These are phyloP conservation scores for Acacia concinna DNA, from an alignment of 331 rosid genomes.

Conservation along the genomic window DNA sequence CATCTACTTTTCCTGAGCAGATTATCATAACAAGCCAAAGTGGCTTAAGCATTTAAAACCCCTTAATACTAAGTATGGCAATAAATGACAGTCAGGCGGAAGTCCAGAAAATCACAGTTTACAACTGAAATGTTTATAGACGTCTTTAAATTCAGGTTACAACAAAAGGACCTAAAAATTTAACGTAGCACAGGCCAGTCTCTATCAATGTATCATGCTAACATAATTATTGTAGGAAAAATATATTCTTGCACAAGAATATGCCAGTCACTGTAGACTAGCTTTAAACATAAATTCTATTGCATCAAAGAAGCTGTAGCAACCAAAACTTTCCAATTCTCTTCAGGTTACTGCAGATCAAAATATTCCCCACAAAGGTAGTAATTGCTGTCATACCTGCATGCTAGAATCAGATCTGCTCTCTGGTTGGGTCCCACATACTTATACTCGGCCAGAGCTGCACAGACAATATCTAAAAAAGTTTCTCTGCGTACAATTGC, in stretches of 20 bases:
- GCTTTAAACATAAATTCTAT: slow-evolving; percentile 8
- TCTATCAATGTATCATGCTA: background rate
- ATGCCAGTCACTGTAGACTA: slow-evolving; percentile 10
- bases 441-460: slow-evolving; percentile 81
- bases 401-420: slow-evolving; percentile 79
- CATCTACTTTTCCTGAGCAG: background rate
- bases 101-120: background rate
- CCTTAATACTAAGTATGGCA: background rate
- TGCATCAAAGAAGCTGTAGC: background rate
- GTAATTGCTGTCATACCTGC: slow-evolving; percentile 58
- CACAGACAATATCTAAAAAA: slow-evolving; percentile 79
- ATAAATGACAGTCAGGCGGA: background rate
- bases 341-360: slow-evolving; percentile 21
- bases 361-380: slow-evolving; percentile 13
- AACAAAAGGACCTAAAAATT: background rate
- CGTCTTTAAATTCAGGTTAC: slow-evolving; percentile 5
- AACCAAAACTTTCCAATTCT: background rate
- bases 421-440: slow-evolving; percentile 94
- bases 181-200: background rate
- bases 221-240: slow-evolving; percentile 12
- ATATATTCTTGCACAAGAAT: slow-evolving; percentile 11
- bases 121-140: background rate
- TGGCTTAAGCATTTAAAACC: slow-evolving; percentile 4
- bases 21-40: background rate
- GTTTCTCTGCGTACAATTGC: slow-evolving; percentile 57